Evolutionary conservation across 2,329 filamentous ascomycete genomes (phyloP), one percentile per base, ranked within the genome.

Genomic region (Diaporthe ampelina): DNA sequence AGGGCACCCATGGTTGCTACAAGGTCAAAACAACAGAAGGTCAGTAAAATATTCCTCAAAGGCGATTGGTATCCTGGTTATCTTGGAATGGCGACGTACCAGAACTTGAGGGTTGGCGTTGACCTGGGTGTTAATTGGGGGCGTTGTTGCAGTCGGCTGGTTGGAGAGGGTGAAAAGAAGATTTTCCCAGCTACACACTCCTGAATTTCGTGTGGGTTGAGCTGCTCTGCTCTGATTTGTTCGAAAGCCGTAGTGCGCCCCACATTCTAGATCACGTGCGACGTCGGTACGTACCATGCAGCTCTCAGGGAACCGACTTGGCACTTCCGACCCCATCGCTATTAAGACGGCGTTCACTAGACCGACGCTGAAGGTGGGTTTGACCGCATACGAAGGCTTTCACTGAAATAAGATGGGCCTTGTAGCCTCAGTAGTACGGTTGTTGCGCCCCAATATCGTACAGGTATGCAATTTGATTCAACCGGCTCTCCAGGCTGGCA

Each of bases 1-100:
- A 98, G 95, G 91, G 96, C 96, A 94, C 97, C 97, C 97, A 98
- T 98, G 92, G 96, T 91, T 86, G 84, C 89, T 90, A 80, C 81
- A 77, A 26, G 26, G 69, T 37, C 69, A 58, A 37, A 73, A 69
- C 29, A 63, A 75, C 68, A 67, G 26, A 76, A 81, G 81, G 79
- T 78, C 78, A 73, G 58, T n/a, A 54, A 73, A 65, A 63, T 50
- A 21, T 68, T 43, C 37, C 29, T 45, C 72, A 54, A 45, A 13
- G 63, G 52, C 54, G 48, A 40, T n/a, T 58, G 26, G 24, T 26
- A 43, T 63, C 24, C 35, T n/a, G 45, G 19, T 29, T 68, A 54
- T 54, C 15, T 40, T 74, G 61, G 7, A 24, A 68, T 50, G 43
- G 21, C 43, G 40, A 74, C 74, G 35, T 76, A 76, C 74, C 72